Conservation (phyloP, 1,139 yeast genomes). For the Sugiyamaella japonica region DNA sequence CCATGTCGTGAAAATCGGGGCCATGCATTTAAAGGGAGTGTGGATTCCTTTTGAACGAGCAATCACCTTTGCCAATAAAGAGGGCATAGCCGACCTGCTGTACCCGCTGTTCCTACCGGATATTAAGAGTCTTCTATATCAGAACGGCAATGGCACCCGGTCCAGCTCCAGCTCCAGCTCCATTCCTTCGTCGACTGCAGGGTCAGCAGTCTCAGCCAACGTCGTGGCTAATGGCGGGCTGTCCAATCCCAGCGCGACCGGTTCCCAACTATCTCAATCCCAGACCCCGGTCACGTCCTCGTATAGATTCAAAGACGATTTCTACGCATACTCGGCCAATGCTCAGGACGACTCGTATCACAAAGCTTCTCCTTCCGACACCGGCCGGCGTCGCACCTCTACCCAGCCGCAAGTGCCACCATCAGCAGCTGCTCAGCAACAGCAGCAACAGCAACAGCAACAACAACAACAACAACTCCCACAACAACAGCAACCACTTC, state of each 20-base stretch:
- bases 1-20: conserved; percentile 89
- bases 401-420: conserved; percentile 18
- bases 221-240: conserved; percentile 7
- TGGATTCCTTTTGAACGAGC: conserved; percentile 97
- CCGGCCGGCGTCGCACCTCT: neutral
- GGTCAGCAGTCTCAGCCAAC: neutral
- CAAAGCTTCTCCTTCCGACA: neutral
- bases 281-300: neutral
- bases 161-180: neutral
- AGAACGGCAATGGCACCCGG: conserved; percentile 21
- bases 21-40: conserved; percentile 94
- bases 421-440: conserved; percentile 18
- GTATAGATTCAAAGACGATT: conserved; percentile 10
- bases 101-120: conserved; percentile 87
- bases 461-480: conserved; percentile 23
- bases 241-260: neutral
- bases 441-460: conserved; percentile 18
- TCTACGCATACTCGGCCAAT: neutral
- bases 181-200: too few species aligned
- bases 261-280: neutral
- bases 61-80: conserved; percentile 79
- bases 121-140: conserved; percentile 49
- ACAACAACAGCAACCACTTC: conserved; percentile 18
- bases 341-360: conserved; percentile 5
- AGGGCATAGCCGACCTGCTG: conserved; percentile 74